These are phyloP conservation scores for Epichloe sylvatica DNA, from an alignment of 2,329 filamentous ascomycete genomes.

Conservation along the genomic window DNA sequence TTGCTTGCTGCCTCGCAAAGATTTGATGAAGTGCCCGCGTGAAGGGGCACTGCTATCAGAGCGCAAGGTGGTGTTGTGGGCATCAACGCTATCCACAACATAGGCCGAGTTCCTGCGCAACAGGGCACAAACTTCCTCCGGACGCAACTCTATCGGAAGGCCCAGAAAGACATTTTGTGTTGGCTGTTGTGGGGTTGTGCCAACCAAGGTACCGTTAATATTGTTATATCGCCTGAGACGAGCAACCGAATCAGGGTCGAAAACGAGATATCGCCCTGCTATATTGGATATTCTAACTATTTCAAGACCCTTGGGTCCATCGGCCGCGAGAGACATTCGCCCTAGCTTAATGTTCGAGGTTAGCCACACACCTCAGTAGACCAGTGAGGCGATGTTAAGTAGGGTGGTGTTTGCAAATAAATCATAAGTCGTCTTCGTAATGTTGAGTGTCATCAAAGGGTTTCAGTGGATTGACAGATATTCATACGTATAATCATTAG, in stretches of 20 bases:
- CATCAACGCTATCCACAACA: slow-evolving; percentile 63
- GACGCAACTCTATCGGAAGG: slow-evolving; percentile 75
- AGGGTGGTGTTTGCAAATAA: neutral
- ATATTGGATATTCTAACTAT: slow-evolving; percentile 70
- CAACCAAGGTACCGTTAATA: slow-evolving; percentile 74
- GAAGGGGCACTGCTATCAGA: slow-evolving; percentile 38
- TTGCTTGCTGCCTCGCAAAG: slow-evolving; percentile 30
- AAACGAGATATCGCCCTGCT: slow-evolving; percentile 71
- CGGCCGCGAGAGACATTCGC: neutral
- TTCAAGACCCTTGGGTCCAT: neutral
- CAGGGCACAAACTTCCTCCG: slow-evolving; percentile 74
- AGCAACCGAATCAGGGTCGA: slow-evolving; percentile 69
- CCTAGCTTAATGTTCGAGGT: neutral
- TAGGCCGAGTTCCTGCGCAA: slow-evolving; percentile 64
- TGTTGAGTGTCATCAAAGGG: slow-evolving; percentile 29
- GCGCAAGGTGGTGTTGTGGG: slow-evolving; percentile 52
- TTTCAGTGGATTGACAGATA: slow-evolving; percentile 49
- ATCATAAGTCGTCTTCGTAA: slow-evolving; percentile 34
- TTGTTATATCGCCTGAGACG: slow-evolving; percentile 66
- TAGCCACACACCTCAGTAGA: neutral
- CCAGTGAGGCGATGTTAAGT: neutral
- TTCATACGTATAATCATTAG: slow-evolving; percentile 37
- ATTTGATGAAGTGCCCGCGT: slow-evolving; percentile 49
- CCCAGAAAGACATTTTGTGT: slow-evolving; percentile 92
- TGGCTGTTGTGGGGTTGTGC: slow-evolving; percentile 79